Base-by-base conservation (phyloP, 2,329 filamentous ascomycete genomes). In the Colletotrichum eleusines region DNA sequence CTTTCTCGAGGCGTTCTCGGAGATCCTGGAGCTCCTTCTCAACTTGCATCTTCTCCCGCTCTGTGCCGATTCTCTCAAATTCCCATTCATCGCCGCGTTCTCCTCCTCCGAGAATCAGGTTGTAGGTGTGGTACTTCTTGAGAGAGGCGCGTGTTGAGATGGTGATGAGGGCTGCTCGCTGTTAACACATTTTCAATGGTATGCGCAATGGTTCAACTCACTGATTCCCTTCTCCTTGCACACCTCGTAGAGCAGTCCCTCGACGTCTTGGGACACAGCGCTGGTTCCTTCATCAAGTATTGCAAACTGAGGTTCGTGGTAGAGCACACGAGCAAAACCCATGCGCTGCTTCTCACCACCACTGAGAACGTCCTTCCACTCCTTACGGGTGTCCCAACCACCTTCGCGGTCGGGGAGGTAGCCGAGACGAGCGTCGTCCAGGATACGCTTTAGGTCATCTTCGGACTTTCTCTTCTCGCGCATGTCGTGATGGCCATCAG, bases 361-460 rank as follows among this genome's bases (percentile, higher is more conserved):
- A 74, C 92, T 95, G n/a, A 99, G 86, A 5, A 99, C 94, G 75
- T 98, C 95, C 82, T 98, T 98, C 96, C 96, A 99, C 78, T 97
- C 95, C 81, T 99, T 98, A 67, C 94, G 89, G 5, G 94, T 96
- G 78, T 99, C 94, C 94, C 94, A 98, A 18, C 96, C 96, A 48
- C 96, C 96, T 84, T 99, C 96, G 20, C 96, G 90, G 59, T 95
- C 90, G 1, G 94, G 93, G 0, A 99, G 87, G 80, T 99, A 98
- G 5, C 94, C 95, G 0, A 99, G 86, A 67, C 90, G 90, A 0
- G 95, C 95, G 62, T 93, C 92, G 67, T 97, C 93, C 4, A 99
- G 87, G 3, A 97, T 89, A 33, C 86, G 86, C 77, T 91, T 89
- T 26, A 99, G 87, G 74, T 97, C 93, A 40, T 89, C 85, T 78